Conservation (phyloP, 2,329 filamentous ascomycete genomes). For the Shiraia sp. region DNA sequence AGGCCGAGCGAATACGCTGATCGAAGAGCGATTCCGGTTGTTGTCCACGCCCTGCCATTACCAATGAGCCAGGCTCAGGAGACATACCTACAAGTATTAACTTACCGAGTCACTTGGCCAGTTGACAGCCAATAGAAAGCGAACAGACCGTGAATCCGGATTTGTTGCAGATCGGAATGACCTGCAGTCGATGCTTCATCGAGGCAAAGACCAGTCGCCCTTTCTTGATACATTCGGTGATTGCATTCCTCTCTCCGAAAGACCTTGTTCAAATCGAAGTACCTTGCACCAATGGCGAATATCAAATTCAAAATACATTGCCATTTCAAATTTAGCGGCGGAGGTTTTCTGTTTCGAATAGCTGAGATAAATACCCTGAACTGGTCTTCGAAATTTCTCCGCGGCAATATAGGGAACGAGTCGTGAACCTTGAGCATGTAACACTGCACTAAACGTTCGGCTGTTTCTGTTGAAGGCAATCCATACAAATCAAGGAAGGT, state of each 20-base stretch:
- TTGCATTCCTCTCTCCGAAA: constrained; percentile 33
- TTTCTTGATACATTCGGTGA: constrained; percentile 45
- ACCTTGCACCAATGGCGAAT: constrained; percentile 48
- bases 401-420: constrained; percentile 44
- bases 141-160: constrained; percentile 45
- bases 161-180: constrained; percentile 44
- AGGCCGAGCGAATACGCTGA: constrained; percentile 44
- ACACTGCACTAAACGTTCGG: constrained; percentile 37
- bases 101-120: constrained; percentile 48
- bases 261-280: constrained; percentile 40
- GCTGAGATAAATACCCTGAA: constrained; percentile 38
- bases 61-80: constrained; percentile 6
- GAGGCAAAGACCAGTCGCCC: constrained; percentile 42
- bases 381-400: constrained; percentile 37
- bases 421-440: constrained; percentile 47
- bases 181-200: constrained; percentile 29
- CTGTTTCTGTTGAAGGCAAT: constrained; percentile 36
- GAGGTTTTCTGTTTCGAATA: constrained; percentile 20
- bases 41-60: constrained; percentile 42
- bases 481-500: constrained; percentile 35
- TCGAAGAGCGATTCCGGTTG: constrained; percentile 44
- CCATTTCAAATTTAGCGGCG: constrained; percentile 35
- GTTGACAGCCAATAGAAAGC: constrained; percentile 47
- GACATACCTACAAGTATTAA: constrained; percentile 3
- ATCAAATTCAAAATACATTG: constrained; percentile 47